phyloP scores from a whole-genome alignment of 768 basidiomycete genomes.

The Tulasnella calospora region DNA sequence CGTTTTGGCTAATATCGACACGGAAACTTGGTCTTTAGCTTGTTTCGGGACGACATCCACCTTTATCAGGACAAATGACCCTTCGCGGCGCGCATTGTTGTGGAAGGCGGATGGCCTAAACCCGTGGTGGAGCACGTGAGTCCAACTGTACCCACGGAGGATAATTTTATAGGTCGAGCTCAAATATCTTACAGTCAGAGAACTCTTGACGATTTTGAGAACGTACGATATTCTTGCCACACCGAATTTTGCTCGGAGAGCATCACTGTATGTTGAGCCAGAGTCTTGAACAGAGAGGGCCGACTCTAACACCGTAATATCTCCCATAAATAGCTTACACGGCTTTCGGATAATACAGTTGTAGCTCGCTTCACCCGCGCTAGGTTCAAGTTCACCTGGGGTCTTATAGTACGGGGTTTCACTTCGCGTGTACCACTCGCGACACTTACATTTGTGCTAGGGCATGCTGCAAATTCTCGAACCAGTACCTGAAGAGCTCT shows the following conservation, averaged over 20 bases:
- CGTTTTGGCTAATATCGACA: background rate
- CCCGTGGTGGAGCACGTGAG: background rate
- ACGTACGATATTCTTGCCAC: background rate
- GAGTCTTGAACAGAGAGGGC: background rate
- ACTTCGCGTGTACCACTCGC: no score
- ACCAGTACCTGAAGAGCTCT: background rate
- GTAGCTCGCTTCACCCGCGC: background rate
- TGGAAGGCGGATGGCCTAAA: background rate
- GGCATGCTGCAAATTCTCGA: background rate
- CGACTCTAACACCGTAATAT: background rate
- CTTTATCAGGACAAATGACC: background rate
- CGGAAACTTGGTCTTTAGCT: background rate
- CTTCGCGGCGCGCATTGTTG: background rate
- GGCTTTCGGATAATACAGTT: background rate
- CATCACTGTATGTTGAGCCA: background rate
- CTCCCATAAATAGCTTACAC: background rate
- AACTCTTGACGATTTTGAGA: background rate
- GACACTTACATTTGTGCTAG: background rate
- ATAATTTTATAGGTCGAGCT: background rate
- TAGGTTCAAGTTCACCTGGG: background rate
- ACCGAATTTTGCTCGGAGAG: background rate
- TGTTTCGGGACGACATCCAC: background rate
- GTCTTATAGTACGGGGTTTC: background rate
- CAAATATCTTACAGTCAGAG: background rate
- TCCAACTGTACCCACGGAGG: background rate